Base-by-base conservation (phyloP, 345 rosid genomes). In the Angophora floribunda region DNA sequence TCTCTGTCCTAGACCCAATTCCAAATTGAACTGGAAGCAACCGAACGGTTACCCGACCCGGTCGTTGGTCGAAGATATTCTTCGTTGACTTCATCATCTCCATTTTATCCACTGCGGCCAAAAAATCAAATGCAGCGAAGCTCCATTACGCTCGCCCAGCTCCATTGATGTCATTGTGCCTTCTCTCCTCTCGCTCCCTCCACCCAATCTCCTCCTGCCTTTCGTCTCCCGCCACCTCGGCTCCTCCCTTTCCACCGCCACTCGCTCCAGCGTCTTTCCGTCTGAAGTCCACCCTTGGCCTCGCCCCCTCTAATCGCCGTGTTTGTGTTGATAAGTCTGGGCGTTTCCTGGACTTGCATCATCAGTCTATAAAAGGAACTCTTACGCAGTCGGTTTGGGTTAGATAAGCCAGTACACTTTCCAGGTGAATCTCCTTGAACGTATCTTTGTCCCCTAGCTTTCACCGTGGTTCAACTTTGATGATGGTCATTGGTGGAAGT, bases 151-250 rank as follows among this genome's bases (percentile, higher is more conserved):
- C n/a, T 57, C n/a, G 63, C 65, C 30, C 30, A 4, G 13, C 63
- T 57, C 6, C 13, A 11, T 1, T 0, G 47, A 95, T 97, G 97
- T 90, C 93, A 85, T 92, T 90, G 61, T 91, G 90, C 90, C 86
- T 90, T 85, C 92, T 93, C 91, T 92, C 92, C 2, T 80, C 86
- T 61, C 92, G 94, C 9, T 89, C 87, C 87, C 93, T 94, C 44
- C 92, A 87, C 79, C 93, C 93, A 36, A 84, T 89, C 87, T 88
- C 95, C 88, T 89, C 91, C 91, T 93, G 97, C 92, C 94, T 89
- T 91, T 91, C 90, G 32, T 91, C 94, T 41, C 26, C 92, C 75
- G 52, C 89, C 44, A 36, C 91, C 3, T 88, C 57, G 30, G 63
- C 24, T 49, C 59, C 26, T 10, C 87, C 45, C 47, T 22, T 44